Evolutionary conservation across 495 filamentous ascomycete species (phyloP), one percentile per base, ranked within the genome.

Genomic region (Glarea lozoyensis): DNA sequence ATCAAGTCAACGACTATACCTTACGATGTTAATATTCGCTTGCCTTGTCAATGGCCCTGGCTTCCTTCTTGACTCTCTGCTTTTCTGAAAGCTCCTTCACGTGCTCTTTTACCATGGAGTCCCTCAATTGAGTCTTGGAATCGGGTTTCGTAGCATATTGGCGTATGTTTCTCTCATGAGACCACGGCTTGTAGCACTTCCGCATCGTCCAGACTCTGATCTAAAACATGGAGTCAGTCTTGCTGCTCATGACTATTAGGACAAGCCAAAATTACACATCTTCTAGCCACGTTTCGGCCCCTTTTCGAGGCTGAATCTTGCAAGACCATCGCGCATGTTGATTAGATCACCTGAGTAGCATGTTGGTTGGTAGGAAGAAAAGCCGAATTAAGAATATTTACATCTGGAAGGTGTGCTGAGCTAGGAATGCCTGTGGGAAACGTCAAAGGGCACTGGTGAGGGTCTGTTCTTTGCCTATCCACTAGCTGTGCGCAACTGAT

Each of bases 151-250:
- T 52, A 3, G 40, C 42, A 44, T 48, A 53, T 12, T 27, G 18
- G 12, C 44, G 34, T 25, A 12, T 40, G 4, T 17, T 37, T 7
- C 31, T 24, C n/a, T 45, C 40, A 2, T 29, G 23, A 15, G 19
- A 37, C 4, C 16, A 15, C 1, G 10, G 25, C 29, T 20, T 17
- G n/a, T 12, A 22, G 32, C 30, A 51, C 5, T 24, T 45, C 35
- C 15, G 18, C 31, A 34, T 49, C 19, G 41, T 23, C 43, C 23
- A 54, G 33, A 40, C 38, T 40, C 39, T 22, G 30, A 43, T 46
- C 21, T 56, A 59, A 66, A 65, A 48, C n/a, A n/a, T n/a, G 68
- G 68, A 49, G 60, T 74, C 18, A 68, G 54, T 64, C 66, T 37
- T 66, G 53, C 12, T n/a, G 7, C 19, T 19, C 30, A 36, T 42